Evolutionary conservation across 2,329 filamentous ascomycete species (phyloP).

Genomic region (Bipolaris oryzae): DNA sequence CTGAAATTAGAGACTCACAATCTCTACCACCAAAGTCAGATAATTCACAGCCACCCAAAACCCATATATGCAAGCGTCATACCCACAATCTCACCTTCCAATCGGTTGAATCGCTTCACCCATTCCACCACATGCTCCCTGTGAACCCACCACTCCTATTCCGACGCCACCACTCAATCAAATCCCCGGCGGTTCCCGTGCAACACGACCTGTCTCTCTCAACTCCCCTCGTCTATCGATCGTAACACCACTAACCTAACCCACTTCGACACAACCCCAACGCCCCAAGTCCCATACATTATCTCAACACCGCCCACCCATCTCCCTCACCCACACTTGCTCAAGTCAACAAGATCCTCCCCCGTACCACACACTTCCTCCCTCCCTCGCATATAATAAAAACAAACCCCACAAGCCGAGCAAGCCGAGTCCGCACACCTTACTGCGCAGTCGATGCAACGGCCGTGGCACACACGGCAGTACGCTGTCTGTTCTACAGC

Average conservation of each 20-base stretch:
- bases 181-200: neutral
- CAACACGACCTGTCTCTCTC: neutral
- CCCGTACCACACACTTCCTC: too few species aligned
- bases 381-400: too few species aligned
- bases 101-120: neutral
- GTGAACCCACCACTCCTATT: neutral
- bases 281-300: too few species aligned
- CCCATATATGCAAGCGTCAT: neutral
- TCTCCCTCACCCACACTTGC: neutral
- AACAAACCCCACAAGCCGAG: too few species aligned
- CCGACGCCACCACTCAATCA: too few species aligned
- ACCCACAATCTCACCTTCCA: neutral
- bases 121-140: neutral
- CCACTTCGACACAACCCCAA: neutral
- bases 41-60: neutral
- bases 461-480: too few species aligned
- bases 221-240: neutral
- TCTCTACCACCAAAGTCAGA: neutral
- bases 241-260: neutral
- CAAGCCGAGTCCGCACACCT: too few species aligned
- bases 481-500: too few species aligned
- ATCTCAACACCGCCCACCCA: too few species aligned
- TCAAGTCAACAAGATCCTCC: too few species aligned
- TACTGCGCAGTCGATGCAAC: too few species aligned
- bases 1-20: too few species aligned